Evolutionary conservation across 306 rosid genomes (phyloP).

Genomic region (Cucumis cinereus): DNA sequence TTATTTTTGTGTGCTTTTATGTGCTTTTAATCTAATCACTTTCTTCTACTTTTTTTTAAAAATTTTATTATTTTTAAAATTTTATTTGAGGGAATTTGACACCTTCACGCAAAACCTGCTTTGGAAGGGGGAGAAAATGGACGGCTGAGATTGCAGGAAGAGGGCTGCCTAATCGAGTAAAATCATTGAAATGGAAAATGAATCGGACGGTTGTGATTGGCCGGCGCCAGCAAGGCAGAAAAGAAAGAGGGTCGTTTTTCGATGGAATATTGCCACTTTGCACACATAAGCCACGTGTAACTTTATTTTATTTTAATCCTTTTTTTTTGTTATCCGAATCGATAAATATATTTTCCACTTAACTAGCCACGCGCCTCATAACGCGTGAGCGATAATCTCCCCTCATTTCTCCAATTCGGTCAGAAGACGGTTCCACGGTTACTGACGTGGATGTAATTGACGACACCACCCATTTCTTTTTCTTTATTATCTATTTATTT

Average conservation of each 20-base stretch:
- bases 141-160: slow-evolving; percentile 13
- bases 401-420: background rate
- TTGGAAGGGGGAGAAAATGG: background rate
- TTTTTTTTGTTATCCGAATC: slow-evolving; percentile 9
- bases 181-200: background rate
- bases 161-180: background rate
- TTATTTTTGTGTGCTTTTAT: background rate
- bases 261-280: slow-evolving; percentile 18
- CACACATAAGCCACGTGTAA: slow-evolving; percentile 22
- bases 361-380: background rate
- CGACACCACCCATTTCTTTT: background rate
- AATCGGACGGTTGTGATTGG: slow-evolving; percentile 18
- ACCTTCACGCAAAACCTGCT: slow-evolving; percentile 12
- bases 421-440: background rate
- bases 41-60: background rate
- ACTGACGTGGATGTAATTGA: background rate
- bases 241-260: slow-evolving; percentile 14
- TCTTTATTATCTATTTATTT: too few relatives aligned
- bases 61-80: background rate
- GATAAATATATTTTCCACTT: background rate
- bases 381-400: background rate
- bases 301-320: slow-evolving; percentile 10
- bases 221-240: slow-evolving; percentile 34
- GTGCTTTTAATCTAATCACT: slow-evolving; percentile 12
- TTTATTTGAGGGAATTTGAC: background rate